Percentiles rank a stretch among this genome's conserved stretches.
Evolutionary conservation across 495 filamentous ascomycete genomes (phyloP).

Genomic region (Aspergillus avenaceus): DNA sequence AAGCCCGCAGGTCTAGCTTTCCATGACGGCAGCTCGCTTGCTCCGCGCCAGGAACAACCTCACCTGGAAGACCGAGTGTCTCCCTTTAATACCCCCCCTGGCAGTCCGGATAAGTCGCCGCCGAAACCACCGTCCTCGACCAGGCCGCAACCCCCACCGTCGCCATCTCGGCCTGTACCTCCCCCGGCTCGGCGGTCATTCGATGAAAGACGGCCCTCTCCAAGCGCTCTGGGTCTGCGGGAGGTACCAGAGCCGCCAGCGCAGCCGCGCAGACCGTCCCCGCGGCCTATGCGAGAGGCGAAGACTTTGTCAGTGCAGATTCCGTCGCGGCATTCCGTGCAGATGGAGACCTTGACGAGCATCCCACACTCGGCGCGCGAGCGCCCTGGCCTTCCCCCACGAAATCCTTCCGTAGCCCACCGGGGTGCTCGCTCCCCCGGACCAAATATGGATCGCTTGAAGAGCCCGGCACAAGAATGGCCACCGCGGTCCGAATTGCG

Average conservation of each 20-base stretch:
- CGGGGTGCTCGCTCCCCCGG: conserved; percentile 26
- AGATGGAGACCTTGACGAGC: conserved; percentile 17
- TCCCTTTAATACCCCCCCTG: conserved; percentile 87
- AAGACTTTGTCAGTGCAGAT: conserved; percentile 37
- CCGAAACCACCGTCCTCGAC: conserved; percentile 14
- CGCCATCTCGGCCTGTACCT: conserved; percentile 19
- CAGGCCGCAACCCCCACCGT: conserved; percentile 9
- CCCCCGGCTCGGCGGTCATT: conserved; percentile 24
- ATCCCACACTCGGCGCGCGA: conserved; percentile 37
- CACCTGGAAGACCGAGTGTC: conserved; percentile 58
- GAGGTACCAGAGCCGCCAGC: conserved; percentile 30
- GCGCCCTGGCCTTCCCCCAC: conserved; percentile 59
- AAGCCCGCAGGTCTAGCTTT: conserved; percentile 39
- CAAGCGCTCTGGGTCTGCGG: neutral
- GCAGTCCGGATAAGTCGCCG: conserved; percentile 59
- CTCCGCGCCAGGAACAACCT: conserved; percentile 30
- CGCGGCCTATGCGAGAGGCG: conserved; percentile 24
- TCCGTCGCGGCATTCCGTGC: conserved; percentile 19
- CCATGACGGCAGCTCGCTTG: conserved; percentile 24
- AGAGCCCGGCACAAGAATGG: conserved; percentile 14
- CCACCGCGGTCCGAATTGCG: conserved; percentile 15
- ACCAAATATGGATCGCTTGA: conserved; percentile 22
- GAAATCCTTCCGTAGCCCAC: conserved; percentile 27
- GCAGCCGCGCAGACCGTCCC: conserved; percentile 19
- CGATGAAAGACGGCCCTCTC: conserved; percentile 24